Base-by-base conservation (phyloP, 805 yeast species). In the Candida corydali region DNA sequence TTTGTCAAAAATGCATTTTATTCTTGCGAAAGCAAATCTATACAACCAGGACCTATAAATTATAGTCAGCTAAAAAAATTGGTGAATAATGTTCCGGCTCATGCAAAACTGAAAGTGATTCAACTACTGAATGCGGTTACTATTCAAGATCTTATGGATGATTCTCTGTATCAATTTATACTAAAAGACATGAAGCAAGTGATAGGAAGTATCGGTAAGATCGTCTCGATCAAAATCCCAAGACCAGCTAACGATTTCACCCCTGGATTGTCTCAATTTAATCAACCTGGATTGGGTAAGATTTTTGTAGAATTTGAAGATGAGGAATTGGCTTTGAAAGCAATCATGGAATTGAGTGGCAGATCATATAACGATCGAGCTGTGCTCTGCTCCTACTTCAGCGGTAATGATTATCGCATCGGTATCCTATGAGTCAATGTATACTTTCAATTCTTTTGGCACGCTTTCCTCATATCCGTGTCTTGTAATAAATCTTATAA, bases 41-140 rank as follows among this genome's bases (percentile, higher is more conserved):
- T 66, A 25, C 71, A 66, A 48, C 61, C 57, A 30, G 54, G 63
- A 34, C 52, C 57, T 6, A 53, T 59, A 32, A 63, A 68, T 29
- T 63, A 61, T 40, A 59, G 55, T 26, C 60, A 65, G 3, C 52
- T 73, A 16, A 56, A 59, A 26, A 50, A 57, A 8, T 51, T 70
- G 36, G 73, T 61, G 3, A 51, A 51, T 24, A 63, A 62, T 42
- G 68, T 63, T 3, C 45, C 61, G 1, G 50, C 56, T 7, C 68
- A 63, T 27, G 57, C 65, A 2, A 64, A 59, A 40, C 73, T 65
- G 71, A 68, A 54, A 11, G 86, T 84, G 1, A 51, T 89, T 6
- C 78, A 82, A 38, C 57, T 88, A 3, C 54, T 85, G 25, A 89
- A 88, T 50, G 63, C 78, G 31, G 69, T 86, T 1, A 72, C 82